phyloP scores from a whole-genome alignment of 2,329 filamentous ascomycete genomes.

The Malbranchea zuffiana region DNA sequence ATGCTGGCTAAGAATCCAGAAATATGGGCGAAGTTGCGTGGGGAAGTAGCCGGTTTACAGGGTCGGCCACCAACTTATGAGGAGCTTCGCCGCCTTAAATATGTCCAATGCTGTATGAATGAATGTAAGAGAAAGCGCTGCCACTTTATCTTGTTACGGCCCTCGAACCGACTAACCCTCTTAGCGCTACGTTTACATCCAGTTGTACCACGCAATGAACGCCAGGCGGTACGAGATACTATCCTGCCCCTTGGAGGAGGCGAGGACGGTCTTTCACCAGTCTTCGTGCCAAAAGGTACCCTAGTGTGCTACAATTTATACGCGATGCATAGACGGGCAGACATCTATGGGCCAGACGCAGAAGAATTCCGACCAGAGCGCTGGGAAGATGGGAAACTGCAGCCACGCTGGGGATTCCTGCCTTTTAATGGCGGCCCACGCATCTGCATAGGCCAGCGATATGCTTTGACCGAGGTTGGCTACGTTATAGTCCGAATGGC shows the following conservation, averaged over 20 bases:
- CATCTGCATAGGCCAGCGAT: conserved; percentile 49
- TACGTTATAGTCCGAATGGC: conserved; percentile 36
- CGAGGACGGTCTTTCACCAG: conserved; percentile 45
- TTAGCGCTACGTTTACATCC: conserved; percentile 37
- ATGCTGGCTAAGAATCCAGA: conserved; percentile 25
- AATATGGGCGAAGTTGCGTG: conserved; percentile 29
- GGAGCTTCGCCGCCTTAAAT: conserved; percentile 15
- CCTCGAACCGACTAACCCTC: conserved; percentile 13
- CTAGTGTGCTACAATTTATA: conserved; percentile 57
- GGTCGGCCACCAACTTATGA: conserved; percentile 17
- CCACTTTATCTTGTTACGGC: conserved; percentile 10
- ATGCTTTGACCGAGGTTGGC: conserved; percentile 48
- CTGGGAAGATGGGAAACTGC: conserved; percentile 48
- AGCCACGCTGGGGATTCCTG: conserved; percentile 41
- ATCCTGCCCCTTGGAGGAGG: conserved; percentile 47
- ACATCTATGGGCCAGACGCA: conserved; percentile 46
- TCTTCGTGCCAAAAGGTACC: conserved; percentile 57
- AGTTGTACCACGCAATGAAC: conserved; percentile 37
- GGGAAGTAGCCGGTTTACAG: conserved; percentile 19
- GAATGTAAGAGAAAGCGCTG: conserved; percentile 12
- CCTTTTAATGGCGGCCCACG: conserved; percentile 44
- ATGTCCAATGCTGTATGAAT: conserved; percentile 22
- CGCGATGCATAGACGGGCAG: conserved; percentile 58
- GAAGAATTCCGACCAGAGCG: conserved; percentile 48
- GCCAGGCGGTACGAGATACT: conserved; percentile 32